These are phyloP conservation scores for Rhodotorula mucilaginosa DNA, from an alignment of 1,284 basidiomycete species.

Conservation along the genomic window DNA sequence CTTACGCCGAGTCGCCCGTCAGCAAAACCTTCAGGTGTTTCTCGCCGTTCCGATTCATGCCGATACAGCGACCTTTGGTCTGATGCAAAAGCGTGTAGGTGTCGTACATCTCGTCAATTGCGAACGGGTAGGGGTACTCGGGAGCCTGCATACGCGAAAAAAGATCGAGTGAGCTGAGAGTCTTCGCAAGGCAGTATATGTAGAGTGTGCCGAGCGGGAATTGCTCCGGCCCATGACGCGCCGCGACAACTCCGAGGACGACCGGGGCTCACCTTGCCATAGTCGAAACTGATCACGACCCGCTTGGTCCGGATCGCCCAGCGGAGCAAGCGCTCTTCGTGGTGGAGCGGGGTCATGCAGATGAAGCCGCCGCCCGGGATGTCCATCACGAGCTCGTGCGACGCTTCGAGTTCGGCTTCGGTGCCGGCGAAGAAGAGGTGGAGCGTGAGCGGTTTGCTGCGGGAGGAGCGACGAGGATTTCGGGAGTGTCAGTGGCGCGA, in stretches of 20 bases:
- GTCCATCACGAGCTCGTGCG: slow-evolving; percentile 81
- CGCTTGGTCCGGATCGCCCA: slow-evolving; percentile 73
- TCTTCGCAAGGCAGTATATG: no score
- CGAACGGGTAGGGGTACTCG: slow-evolving; percentile 81
- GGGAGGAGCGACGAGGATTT: slow-evolving; percentile 25
- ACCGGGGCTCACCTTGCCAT: slow-evolving; percentile 71
- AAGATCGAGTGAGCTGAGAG: background rate
- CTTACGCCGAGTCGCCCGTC: slow-evolving; percentile 89
- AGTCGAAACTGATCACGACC: slow-evolving; percentile 83
- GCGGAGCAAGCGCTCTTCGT: slow-evolving; percentile 84
- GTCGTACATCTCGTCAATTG: slow-evolving; percentile 92
- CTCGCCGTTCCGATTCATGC: slow-evolving; percentile 68
- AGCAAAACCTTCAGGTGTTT: slow-evolving; percentile 67
- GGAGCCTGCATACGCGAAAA: slow-evolving; percentile 26
- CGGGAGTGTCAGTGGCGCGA: slow-evolving; percentile 19
- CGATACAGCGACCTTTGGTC: slow-evolving; percentile 73
- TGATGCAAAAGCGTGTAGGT: slow-evolving; percentile 77
- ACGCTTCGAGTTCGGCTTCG: slow-evolving; percentile 63
- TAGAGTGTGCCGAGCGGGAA: background rate
- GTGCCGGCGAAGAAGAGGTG: slow-evolving; percentile 80
- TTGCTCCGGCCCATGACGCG: background rate
- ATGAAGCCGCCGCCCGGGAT: slow-evolving; percentile 95
- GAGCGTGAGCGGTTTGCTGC: slow-evolving; percentile 71
- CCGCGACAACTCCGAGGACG: background rate
- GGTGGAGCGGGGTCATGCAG: slow-evolving; percentile 90